Percentiles rank a stretch among this genome's conserved stretches.
phyloP scores from a whole-genome alignment of 345 rosid species.

The Eucalyptus sideroxylon region DNA sequence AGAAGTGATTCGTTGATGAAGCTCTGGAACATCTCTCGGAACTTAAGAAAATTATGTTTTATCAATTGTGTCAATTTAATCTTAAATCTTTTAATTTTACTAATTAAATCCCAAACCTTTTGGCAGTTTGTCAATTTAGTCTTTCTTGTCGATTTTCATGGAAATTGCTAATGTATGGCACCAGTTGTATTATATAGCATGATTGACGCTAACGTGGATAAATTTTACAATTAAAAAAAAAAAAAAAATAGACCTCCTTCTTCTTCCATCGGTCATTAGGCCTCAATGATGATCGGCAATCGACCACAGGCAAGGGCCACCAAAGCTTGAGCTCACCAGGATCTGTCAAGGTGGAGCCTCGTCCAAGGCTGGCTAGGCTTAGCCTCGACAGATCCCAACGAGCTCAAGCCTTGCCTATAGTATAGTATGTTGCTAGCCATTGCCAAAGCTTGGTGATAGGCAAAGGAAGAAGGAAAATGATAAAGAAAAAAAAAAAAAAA shows the following conservation, averaged over 20 bases:
- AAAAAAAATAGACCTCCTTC: neutral
- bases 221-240: neutral
- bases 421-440: neutral
- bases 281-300: fast-evolving
- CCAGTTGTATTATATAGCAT: fast-evolving
- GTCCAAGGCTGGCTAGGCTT: fast-evolving
- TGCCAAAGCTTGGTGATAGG: neutral
- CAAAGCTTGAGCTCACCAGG: fast-evolving
- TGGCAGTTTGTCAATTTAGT: too few relatives aligned
- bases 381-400: fast-evolving
- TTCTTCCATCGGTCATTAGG: fast-evolving
- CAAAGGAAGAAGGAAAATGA: neutral
- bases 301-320: fast-evolving
- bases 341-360: neutral
- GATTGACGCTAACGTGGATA: fast-evolving
- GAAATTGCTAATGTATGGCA: fast-evolving
- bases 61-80: fast-evolving
- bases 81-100: neutral
- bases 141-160: neutral
- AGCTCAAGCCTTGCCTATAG: neutral
- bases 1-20: neutral
- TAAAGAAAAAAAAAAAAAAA: too few relatives aligned
- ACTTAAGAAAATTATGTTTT: too few relatives aligned
- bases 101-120: fast-evolving
- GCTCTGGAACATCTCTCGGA: too few relatives aligned